Base-by-base conservation (phyloP, 345 rosid species). In the Salix udensis region DNA sequence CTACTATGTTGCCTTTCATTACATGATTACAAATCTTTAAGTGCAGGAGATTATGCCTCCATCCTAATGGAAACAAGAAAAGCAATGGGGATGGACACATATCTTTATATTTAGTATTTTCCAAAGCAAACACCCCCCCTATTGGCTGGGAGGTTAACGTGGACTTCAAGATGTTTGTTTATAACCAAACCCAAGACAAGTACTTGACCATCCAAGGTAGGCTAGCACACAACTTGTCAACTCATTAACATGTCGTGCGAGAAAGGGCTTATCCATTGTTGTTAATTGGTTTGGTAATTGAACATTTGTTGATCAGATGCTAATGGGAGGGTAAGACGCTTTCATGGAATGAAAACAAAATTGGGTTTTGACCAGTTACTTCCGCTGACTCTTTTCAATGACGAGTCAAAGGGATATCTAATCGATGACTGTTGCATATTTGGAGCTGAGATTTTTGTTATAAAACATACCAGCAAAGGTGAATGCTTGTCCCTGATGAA, bases 381-480 rank as follows among this genome's bases (percentile, higher is more conserved):
- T 13, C 44, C 78, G 2, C 65, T 31, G 4, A n/a, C 8, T 30
- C 19, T 14, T 24, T 67, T 75, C 34, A 52, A 15, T 5, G 72
- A 75, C 2, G 37, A 36, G 3, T 50, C 65, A 16, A 53, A 53
- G 14, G 78, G 67, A 9, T 75, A 66, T 60, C 72, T 67, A 14
- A 30, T 75, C 23, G 55, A 66, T 37, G 78, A 75, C 66, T 53
- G 78, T n/a, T 75, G 78, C 36, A 12, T 55, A 68, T 68, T 76
- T 58, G 73, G 78, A 10, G 78, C 67, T 55, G 78, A 76, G 65
- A 19, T 76, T 37, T 68, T 53, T 18, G 68, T 68, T 11, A 26
- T 76, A 0, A 62, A 76, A 19, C 58, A 6, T 39, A 6, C 36
- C 1, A 28, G 42, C 1, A 39, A 76, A 53, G 78, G 60, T 9